Percentiles rank a stretch among this genome's conserved stretches.
Conservation (phyloP, 129 eudicot species). For the Tagetes erecta region DNA sequence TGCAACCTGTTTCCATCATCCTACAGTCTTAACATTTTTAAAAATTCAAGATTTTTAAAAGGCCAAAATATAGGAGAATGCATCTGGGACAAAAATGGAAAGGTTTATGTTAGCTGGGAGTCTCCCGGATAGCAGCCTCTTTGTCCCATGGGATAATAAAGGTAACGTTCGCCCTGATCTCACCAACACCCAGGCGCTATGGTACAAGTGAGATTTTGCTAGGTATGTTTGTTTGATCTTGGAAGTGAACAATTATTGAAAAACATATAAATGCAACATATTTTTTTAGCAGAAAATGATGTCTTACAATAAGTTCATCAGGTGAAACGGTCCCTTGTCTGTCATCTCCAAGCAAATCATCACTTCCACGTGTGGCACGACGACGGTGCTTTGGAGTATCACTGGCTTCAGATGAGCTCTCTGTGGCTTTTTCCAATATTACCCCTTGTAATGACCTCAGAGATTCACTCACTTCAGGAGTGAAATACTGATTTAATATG, state of each 20-base stretch:
- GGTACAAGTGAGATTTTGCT: no score
- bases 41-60: neutral
- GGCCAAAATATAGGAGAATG: neutral
- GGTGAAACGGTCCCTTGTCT: conserved; percentile 77
- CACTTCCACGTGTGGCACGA: conserved; percentile 86
- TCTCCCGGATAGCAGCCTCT: no score
- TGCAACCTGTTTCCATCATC: neutral
- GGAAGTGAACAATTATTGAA: neutral
- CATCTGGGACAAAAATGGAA: neutral
- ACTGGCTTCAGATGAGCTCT: conserved; percentile 66
- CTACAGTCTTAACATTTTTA: neutral
- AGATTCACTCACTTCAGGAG: conserved; percentile 79
- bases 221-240: neutral
- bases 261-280: neutral
- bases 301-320: conserved; percentile 91
- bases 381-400: conserved; percentile 88
- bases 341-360: conserved; percentile 78
- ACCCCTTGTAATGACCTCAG: conserved; percentile 85
- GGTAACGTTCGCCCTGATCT: no score
- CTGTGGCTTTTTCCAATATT: conserved; percentile 86
- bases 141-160: no score
- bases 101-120: no score
- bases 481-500: conserved; percentile 75
- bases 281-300: neutral
- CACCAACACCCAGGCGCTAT: no score